Base-by-base conservation (phyloP, 2,329 filamentous ascomycete species). In the Daldinia eschscholtzii region DNA sequence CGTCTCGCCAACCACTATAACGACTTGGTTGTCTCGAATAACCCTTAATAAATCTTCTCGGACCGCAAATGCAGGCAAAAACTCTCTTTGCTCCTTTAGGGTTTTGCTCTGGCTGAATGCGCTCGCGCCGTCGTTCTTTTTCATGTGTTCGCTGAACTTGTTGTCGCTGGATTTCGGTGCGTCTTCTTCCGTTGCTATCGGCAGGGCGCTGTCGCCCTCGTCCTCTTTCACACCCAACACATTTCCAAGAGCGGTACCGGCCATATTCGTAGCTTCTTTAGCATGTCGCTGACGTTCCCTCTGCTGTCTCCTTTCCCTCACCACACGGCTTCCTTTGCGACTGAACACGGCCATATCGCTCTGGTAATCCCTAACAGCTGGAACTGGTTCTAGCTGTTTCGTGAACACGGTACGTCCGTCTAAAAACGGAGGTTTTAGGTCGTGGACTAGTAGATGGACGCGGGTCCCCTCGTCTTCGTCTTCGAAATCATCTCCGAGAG, bases 291-390 rank as follows among this genome's bases (percentile, higher is more conserved):
- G 93, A 46, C 96, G 89, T 79, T 99, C 96, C 70, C 94, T 92
- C 80, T 97, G 94, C 80, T 97, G 94, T 46, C 97, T 87, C 74
- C 92, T 91, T 75, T 99, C 96, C 76, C 92, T 93, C 12, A 99
- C 96, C 1, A 98, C 94, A 74, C 90, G 92, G 78, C 95, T 98
- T 0, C 96, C 96, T 79, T 98, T 98, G 48, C 95, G 88, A 81
- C 94, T 97, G 75, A 98, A 98, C 1, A 99, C 94, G 0, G 96
- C 96, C 96, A 99, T 97, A 77, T 99, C 96, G 78, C 97, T 99
- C 80, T 98, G 95, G 28, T 92, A 91, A 79, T 99, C 96, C 59
- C 92, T 88, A 13, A 99, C 93, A 0, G 96, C 97, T 0, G 95
- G 93, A 0, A 99, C 92, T 0, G 96, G 97, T 66, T 99, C 96